Percentiles rank a stretch among this genome's conserved stretches.
Evolutionary conservation across 257 asterid species (phyloP).

Genomic region (Marsdenia floribunda): DNA sequence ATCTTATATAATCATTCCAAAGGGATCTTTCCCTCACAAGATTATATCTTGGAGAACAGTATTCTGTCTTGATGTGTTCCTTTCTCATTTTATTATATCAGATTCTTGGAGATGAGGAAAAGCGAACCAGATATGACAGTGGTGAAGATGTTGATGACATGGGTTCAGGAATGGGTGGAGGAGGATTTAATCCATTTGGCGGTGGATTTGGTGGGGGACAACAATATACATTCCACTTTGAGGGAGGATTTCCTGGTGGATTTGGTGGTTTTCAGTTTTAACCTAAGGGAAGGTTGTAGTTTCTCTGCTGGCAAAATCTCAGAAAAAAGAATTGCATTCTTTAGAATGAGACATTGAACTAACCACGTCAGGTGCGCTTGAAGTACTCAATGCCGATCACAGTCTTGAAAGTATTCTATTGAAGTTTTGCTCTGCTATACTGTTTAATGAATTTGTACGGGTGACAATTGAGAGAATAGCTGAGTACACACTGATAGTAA

Average conservation of each 20-base stretch:
- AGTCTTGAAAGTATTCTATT: background rate
- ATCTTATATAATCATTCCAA: background rate
- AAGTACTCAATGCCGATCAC: background rate
- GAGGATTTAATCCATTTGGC: conserved; percentile 73
- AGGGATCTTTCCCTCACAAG: background rate
- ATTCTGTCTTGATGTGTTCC: background rate
- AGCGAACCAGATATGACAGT: conserved; percentile 71
- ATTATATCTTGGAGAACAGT: background rate
- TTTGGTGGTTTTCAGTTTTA: conserved; percentile 69
- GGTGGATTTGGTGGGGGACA: conserved; percentile 59
- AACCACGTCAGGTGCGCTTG: background rate
- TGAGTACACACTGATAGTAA: background rate
- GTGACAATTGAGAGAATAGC: conserved; percentile 6
- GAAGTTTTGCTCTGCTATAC: conserved; percentile 6
- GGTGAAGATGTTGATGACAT: conserved; percentile 80
- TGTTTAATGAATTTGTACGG: background rate
- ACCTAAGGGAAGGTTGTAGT: conserved; percentile 12
- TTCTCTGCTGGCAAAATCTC: conserved; percentile 13
- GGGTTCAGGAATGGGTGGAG: conserved; percentile 78
- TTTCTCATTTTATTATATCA: conserved; percentile 18
- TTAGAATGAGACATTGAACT: background rate
- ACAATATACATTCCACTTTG: conserved; percentile 73
- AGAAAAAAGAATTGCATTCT: conserved; percentile 2
- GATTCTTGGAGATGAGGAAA: conserved; percentile 83
- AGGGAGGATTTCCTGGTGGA: conserved; percentile 78